These are phyloP conservation scores for Lactarius hatsudake DNA, from an alignment of 768 basidiomycete species.

Conservation along the genomic window DNA sequence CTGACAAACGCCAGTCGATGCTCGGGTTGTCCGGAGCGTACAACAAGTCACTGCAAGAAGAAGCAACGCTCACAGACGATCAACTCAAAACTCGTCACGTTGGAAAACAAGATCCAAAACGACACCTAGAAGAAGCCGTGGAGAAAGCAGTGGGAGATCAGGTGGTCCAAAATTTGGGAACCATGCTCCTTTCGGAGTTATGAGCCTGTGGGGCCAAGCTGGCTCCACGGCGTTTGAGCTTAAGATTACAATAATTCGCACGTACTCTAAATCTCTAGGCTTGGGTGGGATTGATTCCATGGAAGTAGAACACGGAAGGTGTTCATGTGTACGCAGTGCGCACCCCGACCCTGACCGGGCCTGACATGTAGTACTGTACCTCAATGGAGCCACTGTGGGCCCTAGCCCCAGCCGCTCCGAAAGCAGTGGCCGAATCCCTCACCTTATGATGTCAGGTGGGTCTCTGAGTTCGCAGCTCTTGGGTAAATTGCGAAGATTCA, in stretches of 20 bases:
- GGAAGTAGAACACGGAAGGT: not conserved
- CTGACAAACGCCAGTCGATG: slow-evolving; percentile 65
- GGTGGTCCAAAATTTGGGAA: slow-evolving; percentile 92
- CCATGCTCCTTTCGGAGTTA: slow-evolving; percentile 91
- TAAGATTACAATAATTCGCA: not conserved
- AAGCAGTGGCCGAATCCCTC: not conserved
- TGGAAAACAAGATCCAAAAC: slow-evolving; percentile 96
- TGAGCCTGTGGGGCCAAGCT: slow-evolving; percentile 36
- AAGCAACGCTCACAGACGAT: slow-evolving; percentile 89
- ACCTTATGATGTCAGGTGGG: not conserved
- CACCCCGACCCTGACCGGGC: no score
- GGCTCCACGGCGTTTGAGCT: not conserved
- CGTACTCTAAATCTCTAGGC: not conserved
- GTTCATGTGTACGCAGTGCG: no score
- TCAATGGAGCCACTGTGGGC: not conserved
- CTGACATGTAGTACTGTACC: no score
- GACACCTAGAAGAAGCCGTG: slow-evolving; percentile 95
- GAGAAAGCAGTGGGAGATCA: slow-evolving; percentile 98
- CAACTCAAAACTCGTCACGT: slow-evolving; percentile 97
- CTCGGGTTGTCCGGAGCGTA: slow-evolving; percentile 88
- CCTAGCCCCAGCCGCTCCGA: not conserved
- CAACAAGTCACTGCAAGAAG: slow-evolving; percentile 97
- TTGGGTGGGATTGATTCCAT: not conserved
- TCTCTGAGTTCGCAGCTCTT: not conserved
- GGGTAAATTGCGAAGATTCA: not conserved